Evolutionary conservation across 2,329 filamentous ascomycete species (phyloP), one percentile per base, ranked within the genome.

Genomic region (Sordariomycetes sp.): DNA sequence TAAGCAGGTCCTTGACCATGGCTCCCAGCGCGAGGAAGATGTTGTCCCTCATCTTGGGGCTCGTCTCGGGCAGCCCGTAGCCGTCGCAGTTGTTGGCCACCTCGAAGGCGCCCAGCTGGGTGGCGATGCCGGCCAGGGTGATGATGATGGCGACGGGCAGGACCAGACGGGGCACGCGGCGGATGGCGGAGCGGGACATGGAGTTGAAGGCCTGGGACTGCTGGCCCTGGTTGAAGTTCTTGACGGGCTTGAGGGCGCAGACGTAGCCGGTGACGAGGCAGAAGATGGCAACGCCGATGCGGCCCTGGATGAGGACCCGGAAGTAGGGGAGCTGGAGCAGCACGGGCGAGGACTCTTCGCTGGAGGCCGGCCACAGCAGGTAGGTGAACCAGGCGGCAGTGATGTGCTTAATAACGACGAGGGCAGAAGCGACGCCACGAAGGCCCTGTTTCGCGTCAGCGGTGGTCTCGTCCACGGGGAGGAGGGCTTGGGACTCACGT

Each of bases 231-330:
- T 70, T 65, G 46, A 61, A 68, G 33, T 72, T 65, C 35, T 66
- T 63, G 39, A 79, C 65, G 12, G 75, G 71, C 46, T 78, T 77
- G 34, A 79, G 61, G 4, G 72, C 68, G 54, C 76, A 79, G 33
- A 79, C 75, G 45, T 77, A 79, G 37, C 75, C 75, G 16, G 75
- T 75, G 25, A 79, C 72, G 30, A 82, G 63, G 46, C 78, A 70
- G 54, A 82, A 81, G 41, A 81, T 74, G 11, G 75, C 70, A 3
- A 82, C 78, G 52, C 77, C 79, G 30, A 75, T 72, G 12, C 79
- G 68, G 16, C 78, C 75, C 46, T 76, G 73, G 32, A 70, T 61
- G 25, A 72, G 58, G 31, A 80, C 65, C 36, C 75, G 70, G 38
- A 79, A 55, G 45, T 73, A 70, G 11, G 75, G 75, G 26, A 65